Conservation (phyloP, 257 asterid genomes). For the Datura wrightii region DNA sequence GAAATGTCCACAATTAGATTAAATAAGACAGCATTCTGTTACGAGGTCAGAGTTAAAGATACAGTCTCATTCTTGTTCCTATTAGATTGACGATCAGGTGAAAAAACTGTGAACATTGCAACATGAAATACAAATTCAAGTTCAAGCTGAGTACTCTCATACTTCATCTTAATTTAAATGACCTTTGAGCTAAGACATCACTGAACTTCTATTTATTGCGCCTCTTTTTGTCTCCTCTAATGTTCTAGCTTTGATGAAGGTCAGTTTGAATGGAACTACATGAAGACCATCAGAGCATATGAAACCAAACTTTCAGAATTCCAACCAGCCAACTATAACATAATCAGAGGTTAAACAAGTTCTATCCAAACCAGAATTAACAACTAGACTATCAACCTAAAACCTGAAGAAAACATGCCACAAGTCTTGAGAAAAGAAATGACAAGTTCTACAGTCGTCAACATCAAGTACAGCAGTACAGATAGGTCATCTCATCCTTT, state of each 20-base stretch:
- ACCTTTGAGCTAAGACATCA: conserved; percentile 18
- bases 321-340: not conserved
- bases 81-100: not conserved
- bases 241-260: not conserved
- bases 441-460: conserved; percentile 7
- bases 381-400: not conserved
- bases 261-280: not conserved
- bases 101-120: not conserved
- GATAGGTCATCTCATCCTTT: conserved; percentile 12
- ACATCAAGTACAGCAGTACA: conserved; percentile 9
- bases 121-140: conserved; percentile 16
- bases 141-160: conserved; percentile 1
- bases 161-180: not conserved
- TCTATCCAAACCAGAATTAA: not conserved
- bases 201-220: not conserved
- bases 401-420: not conserved
- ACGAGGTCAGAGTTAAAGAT: conserved; percentile 1
- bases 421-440: conserved; percentile 11
- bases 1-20: conserved; percentile 33
- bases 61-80: not conserved
- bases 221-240: not conserved
- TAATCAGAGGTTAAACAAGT: conserved; percentile 7
- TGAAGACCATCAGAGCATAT: not conserved
- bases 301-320: not conserved
- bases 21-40: not conserved